Evolutionary conservation across 2,329 filamentous ascomycete genomes (phyloP).

Genomic region (Pyrenophora teres): DNA sequence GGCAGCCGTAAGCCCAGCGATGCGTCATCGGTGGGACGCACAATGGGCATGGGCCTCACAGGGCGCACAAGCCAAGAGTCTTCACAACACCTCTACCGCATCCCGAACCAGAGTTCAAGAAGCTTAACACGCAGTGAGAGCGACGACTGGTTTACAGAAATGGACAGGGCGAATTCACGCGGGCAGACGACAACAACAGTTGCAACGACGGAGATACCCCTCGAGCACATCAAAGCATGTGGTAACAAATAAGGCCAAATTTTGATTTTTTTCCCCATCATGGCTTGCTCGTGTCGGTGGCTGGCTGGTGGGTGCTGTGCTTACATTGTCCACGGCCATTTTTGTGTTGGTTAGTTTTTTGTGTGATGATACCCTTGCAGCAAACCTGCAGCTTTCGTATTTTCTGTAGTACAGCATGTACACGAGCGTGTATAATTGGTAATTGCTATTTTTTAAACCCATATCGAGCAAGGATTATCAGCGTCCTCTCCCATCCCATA

Average conservation of each 20-base stretch:
- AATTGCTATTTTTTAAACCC: too few relatives aligned
- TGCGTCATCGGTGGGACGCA: slow-evolving; percentile 18
- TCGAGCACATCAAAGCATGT: slow-evolving; percentile 11
- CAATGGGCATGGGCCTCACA: slow-evolving; percentile 15
- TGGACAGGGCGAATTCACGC: slow-evolving; percentile 18
- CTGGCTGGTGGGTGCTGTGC: neutral
- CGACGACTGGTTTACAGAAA: slow-evolving; percentile 28
- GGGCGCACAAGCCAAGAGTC: slow-evolving; percentile 35
- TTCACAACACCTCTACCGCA: slow-evolving; percentile 25
- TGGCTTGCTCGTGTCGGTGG: neutral
- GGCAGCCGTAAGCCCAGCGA: slow-evolving; percentile 18
- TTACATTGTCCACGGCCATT: neutral
- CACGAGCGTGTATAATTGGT: too few relatives aligned
- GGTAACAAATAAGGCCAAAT: slow-evolving; percentile 4
- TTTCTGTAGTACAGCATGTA: too few relatives aligned
- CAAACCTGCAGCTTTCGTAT: too few relatives aligned
- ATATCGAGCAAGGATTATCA: too few relatives aligned
- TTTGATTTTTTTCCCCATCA: too few relatives aligned
- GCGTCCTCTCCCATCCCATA: too few relatives aligned
- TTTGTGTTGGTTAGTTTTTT: too few relatives aligned
- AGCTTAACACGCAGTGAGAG: slow-evolving; percentile 11
- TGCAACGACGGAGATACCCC: slow-evolving; percentile 6
- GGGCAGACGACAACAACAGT: slow-evolving; percentile 20
- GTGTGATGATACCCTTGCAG: too few relatives aligned
- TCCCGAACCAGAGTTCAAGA: slow-evolving; percentile 1